Percentiles rank a stretch among this genome's conserved stretches.
phyloP scores from a whole-genome alignment of 257 asterid genomes.

The Plantago ovata region DNA sequence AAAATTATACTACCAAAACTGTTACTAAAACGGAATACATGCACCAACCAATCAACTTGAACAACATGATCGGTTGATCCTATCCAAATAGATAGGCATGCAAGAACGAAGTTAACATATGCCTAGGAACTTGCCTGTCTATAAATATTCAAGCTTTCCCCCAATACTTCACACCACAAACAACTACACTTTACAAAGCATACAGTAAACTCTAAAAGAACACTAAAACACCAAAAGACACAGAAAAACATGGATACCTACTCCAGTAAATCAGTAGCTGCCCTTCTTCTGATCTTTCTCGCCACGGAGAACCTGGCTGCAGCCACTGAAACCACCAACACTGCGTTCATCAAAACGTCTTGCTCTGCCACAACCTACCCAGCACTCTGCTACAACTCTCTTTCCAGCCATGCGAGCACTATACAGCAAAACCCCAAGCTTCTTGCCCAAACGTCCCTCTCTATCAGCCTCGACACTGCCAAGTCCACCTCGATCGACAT shows the following conservation, averaged over 20 bases:
- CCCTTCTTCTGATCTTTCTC: constrained; percentile 20
- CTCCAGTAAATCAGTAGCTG: constrained; percentile 13
- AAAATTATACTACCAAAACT: no score
- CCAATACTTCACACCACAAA: constrained; percentile 10
- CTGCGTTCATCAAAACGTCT: constrained; percentile 45
- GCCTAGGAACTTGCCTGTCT: background rate
- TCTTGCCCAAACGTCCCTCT: constrained; percentile 53
- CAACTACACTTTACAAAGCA: background rate
- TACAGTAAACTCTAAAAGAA: background rate
- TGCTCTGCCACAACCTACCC: constrained; percentile 73
- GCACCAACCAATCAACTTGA: background rate
- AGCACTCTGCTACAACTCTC: constrained; percentile 54
- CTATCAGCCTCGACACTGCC: constrained; percentile 40
- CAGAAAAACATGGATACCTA: constrained; percentile 28
- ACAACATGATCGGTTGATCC: no score
- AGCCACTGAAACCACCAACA: constrained; percentile 19
- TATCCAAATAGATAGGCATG: no score
- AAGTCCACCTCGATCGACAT: constrained; percentile 37
- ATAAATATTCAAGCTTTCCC: constrained; percentile 12
- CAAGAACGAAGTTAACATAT: no score
- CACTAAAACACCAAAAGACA: background rate
- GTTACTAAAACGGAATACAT: background rate
- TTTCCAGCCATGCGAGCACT: constrained; percentile 39
- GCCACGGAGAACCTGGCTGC: constrained; percentile 10
- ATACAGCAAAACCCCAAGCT: constrained; percentile 45